These are phyloP conservation scores for Flaveria brownii DNA, from an alignment of 129 eudicot genomes.

Conservation along the genomic window DNA sequence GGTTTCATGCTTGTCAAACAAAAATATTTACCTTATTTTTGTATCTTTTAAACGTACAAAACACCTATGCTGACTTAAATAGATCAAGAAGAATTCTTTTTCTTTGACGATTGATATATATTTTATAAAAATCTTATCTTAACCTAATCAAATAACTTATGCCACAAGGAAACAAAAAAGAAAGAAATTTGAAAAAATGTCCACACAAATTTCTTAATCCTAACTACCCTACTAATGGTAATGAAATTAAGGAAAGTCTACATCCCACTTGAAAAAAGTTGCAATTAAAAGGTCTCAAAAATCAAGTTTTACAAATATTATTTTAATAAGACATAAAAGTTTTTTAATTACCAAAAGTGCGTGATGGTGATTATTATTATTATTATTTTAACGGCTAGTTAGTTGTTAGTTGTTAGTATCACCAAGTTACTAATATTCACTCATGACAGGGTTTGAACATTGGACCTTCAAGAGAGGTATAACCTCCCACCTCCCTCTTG, in stretches of 20 bases:
- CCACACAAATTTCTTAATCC: constrained; percentile 7
- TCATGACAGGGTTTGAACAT: no score
- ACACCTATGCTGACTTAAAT: background rate
- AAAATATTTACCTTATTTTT: background rate
- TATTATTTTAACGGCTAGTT: no score
- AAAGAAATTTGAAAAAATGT: constrained; percentile 5
- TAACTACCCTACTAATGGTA: constrained; percentile 23
- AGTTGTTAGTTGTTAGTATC: no score
- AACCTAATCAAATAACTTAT: constrained; percentile 24
- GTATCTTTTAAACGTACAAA: background rate
- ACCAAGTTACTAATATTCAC: no score
- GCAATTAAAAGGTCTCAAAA: no score
- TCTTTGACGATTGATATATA: background rate
- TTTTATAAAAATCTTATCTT: background rate
- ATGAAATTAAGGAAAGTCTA: constrained; percentile 2
- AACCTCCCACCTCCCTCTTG: no score
- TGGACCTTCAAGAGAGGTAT: no score
- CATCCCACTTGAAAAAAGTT: background rate
- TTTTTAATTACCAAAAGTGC: no score
- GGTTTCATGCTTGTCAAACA: background rate
- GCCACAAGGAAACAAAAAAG: constrained; percentile 10
- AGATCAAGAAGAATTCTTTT: background rate
- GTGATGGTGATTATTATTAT: no score
- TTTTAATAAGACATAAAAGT: no score
- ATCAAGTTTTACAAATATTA: no score